A percentile compares a stretch with the other conserved stretches of the same genome.
Conservation (phyloP, 257 asterid species). For the Cinchona pubescens region DNA sequence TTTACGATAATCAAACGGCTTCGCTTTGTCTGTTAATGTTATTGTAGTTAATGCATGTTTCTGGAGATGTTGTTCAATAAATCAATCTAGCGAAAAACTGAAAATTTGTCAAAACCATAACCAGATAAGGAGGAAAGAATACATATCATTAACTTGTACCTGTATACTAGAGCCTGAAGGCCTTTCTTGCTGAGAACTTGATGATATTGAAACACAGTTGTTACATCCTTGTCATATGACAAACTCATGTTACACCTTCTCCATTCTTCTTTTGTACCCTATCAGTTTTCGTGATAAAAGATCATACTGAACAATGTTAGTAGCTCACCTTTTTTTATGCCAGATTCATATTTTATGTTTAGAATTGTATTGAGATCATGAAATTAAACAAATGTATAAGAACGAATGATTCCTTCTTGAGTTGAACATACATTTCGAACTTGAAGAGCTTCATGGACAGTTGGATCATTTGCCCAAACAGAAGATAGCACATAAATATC, state of each 20-base stretch:
- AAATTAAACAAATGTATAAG: background rate
- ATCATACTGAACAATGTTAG: no score
- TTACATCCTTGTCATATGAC: background rate
- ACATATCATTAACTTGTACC: conserved; percentile 9
- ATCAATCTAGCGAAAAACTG: background rate
- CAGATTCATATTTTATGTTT: no score
- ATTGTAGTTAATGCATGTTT: no score
- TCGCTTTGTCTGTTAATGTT: no score
- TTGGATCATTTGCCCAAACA: conserved; percentile 28
- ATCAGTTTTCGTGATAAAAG: no score
- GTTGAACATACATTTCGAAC: conserved; percentile 17
- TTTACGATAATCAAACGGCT: no score
- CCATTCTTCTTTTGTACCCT: conserved; percentile 28
- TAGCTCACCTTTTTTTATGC: no score
- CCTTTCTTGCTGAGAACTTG: conserved; percentile 2
- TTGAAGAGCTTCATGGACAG: conserved; percentile 28
- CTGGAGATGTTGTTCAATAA: background rate
- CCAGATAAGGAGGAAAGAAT: background rate
- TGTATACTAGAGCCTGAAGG: conserved; percentile 17
- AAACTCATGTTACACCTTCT: conserved; percentile 20
- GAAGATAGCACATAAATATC: background rate
- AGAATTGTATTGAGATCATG: no score
- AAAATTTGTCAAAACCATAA: background rate
- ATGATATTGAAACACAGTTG: conserved; percentile 18
- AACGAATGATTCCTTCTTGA: background rate